Evolutionary conservation across 2,329 filamentous ascomycete genomes (phyloP).

Genomic region (Neodidymelliopsis sp.): DNA sequence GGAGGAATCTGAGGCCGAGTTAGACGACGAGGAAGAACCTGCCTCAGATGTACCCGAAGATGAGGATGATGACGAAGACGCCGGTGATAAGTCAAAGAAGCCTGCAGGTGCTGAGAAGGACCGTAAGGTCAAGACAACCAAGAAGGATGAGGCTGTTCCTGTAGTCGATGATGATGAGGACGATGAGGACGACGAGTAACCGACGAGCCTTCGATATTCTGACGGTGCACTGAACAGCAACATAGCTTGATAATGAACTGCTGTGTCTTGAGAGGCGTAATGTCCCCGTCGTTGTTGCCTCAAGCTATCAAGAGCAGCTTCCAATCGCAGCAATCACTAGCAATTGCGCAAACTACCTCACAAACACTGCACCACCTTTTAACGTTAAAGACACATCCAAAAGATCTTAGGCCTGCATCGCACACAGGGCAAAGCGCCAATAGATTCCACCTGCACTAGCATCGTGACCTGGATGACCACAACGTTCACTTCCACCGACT

Average conservation of each 20-base stretch:
- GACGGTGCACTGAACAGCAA: not conserved
- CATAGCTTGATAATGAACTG: not conserved
- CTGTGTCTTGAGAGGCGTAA: not conserved
- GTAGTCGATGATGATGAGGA: constrained; percentile 44
- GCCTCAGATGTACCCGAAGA: constrained; percentile 24
- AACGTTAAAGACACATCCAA: too few relatives aligned
- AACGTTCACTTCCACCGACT: too few relatives aligned
- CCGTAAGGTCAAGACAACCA: constrained; percentile 42
- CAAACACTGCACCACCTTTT: too few relatives aligned
- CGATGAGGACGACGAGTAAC: constrained; percentile 37
- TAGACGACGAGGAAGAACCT: constrained; percentile 39
- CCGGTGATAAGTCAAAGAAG: constrained; percentile 50
- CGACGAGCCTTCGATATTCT: not conserved
- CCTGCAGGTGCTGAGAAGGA: constrained; percentile 44
- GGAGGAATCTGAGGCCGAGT: constrained; percentile 37
- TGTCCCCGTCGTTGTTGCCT: not conserved
- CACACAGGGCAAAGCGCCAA: too few relatives aligned
- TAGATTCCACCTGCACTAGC: too few relatives aligned
- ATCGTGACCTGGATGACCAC: too few relatives aligned
- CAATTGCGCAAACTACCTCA: too few relatives aligned
- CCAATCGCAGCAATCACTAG: too few relatives aligned
- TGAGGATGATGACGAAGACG: constrained; percentile 44
- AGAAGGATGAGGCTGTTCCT: constrained; percentile 39
- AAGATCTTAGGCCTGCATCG: too few relatives aligned
- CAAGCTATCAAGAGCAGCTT: not conserved